Evolutionary conservation across 306 rosid species (phyloP), one percentile per base, ranked within the genome.

Genomic region (Lupinus albus): DNA sequence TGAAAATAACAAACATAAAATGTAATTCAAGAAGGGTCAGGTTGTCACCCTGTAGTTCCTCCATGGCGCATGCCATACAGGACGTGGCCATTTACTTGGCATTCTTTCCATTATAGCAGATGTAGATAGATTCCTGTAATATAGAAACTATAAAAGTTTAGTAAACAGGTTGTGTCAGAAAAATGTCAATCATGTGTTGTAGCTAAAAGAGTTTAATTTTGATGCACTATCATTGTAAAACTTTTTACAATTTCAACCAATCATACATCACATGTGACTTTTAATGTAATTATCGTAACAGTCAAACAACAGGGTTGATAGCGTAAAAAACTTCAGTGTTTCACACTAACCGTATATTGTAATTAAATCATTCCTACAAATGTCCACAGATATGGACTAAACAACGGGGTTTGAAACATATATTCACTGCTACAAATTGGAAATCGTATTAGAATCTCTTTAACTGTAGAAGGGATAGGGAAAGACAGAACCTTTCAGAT

Each of bases 71-170:
- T 82, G 99, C 99, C 99, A 93, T 51, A 72, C 78, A 25, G 99
- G 99, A 45, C 99, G 97, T 42, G 99, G 99, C 99, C 99, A 93
- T 88, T 80, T 93, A 76, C 97, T 89, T 54, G 99, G 91, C 63
- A 90, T 88, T 82, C 99, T 90, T 80, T 93, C 99, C 87, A 93
- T 90, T 78, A 93, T 41, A 76, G 97, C 99, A 48, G 99, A 79
- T 38, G 99, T 93, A 0, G 97, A 92, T 7, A 84, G 81, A 64
- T 81, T 81, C 85, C 96, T 92, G 78, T 36, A 67, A 57, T 20
- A 54, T 25, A 79, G 53, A 76, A 74, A 82, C 39, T 28, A 49
- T 65, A 42, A 70, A 32, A 28, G 62, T 36, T 74, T 72, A 79
- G 66, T 8, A 81, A 57, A 61, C 46, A 7, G 52, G 38, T 8